Conservation (phyloP, 768 basidiomycete genomes). For the Pleurotus eryngii region DNA sequence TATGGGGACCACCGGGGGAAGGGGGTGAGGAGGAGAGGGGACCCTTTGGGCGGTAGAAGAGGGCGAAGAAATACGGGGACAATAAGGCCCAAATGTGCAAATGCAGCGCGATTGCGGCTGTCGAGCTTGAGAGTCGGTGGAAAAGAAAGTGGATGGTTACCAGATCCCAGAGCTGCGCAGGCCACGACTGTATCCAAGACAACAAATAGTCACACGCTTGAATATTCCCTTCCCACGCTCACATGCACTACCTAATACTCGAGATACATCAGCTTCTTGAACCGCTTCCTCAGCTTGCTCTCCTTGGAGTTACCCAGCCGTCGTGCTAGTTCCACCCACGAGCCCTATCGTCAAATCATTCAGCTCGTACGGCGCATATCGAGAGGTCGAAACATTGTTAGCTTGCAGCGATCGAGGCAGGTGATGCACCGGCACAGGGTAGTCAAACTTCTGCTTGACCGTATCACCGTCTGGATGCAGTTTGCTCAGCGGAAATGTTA, state of each 20-base stretch:
- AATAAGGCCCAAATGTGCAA: slow-evolving; percentile 9
- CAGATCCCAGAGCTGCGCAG: slow-evolving; percentile 25
- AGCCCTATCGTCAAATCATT: slow-evolving; percentile 72
- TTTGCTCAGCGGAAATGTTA: slow-evolving; percentile 51
- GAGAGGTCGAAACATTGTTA: slow-evolving; percentile 36
- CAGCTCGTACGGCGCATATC: slow-evolving; percentile 70
- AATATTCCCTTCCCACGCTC: background rate
- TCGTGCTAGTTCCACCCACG: slow-evolving; percentile 68
- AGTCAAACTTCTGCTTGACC: slow-evolving; percentile 28
- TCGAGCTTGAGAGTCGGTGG: slow-evolving; percentile 1
- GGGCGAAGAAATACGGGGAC: slow-evolving; percentile 6
- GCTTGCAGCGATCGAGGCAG: slow-evolving; percentile 49
- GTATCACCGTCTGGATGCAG: slow-evolving; percentile 34
- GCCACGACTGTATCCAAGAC: slow-evolving; percentile 37
- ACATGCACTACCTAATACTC: slow-evolving; percentile 20
- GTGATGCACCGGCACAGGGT: slow-evolving; percentile 54
- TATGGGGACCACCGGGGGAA: slow-evolving; percentile 13
- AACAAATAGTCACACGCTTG: slow-evolving; percentile 25
- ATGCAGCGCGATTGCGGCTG: slow-evolving; percentile 11
- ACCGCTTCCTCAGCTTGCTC: slow-evolving; percentile 56
- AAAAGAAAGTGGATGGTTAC: slow-evolving; percentile 20
- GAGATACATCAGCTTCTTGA: slow-evolving; percentile 75
- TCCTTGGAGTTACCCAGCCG: slow-evolving; percentile 51
- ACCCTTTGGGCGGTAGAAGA: slow-evolving; percentile 8
- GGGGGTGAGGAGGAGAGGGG: slow-evolving; percentile 11